A percentile compares a stretch with the other conserved stretches of the same genome.
These are phyloP conservation scores for Geranomyces michiganensis DNA, from an alignment of 192 early-diverging fungal genomes.

Conservation along the genomic window DNA sequence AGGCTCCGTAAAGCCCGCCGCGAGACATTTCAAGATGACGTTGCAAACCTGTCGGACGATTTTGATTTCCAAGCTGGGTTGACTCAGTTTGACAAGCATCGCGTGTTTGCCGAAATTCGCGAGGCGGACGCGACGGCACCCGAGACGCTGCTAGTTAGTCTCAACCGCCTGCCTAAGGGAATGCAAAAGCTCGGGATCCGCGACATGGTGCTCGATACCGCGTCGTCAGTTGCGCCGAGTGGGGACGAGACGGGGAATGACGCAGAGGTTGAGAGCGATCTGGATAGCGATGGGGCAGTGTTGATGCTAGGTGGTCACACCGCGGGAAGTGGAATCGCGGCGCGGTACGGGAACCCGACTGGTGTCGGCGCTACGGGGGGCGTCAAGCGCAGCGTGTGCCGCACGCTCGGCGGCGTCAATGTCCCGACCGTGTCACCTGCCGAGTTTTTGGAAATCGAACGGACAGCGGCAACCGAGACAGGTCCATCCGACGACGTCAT, in stretches of 20 bases:
- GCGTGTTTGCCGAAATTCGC: conserved; percentile 70
- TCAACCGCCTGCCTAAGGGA: conserved; percentile 56
- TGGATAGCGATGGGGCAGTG: conserved; percentile 40
- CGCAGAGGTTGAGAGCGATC: conserved; percentile 47
- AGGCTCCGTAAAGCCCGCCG: neutral
- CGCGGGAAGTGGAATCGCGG: neutral
- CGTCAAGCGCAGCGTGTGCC: conserved; percentile 23
- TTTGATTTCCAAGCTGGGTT: conserved; percentile 55
- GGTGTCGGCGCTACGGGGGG: neutral
- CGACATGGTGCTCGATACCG: conserved; percentile 70
- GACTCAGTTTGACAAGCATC: conserved; percentile 63
- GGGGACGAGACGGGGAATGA: conserved; percentile 56
- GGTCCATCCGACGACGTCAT: conserved; percentile 72
- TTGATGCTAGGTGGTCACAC: neutral
- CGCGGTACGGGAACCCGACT: neutral
- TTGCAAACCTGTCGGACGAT: conserved; percentile 36
- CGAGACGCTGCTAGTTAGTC: conserved; percentile 70
- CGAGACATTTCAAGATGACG: conserved; percentile 27
- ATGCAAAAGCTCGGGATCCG: conserved; percentile 54
- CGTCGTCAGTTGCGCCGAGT: conserved; percentile 20
- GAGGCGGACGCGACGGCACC: conserved; percentile 68
- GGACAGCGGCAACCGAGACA: conserved; percentile 55
- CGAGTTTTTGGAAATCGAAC: conserved; percentile 74
- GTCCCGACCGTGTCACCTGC: conserved; percentile 63
- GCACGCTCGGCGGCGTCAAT: conserved; percentile 43